Conservation (phyloP, 2,329 filamentous ascomycete species). For the Aspergillus chevalieri region DNA sequence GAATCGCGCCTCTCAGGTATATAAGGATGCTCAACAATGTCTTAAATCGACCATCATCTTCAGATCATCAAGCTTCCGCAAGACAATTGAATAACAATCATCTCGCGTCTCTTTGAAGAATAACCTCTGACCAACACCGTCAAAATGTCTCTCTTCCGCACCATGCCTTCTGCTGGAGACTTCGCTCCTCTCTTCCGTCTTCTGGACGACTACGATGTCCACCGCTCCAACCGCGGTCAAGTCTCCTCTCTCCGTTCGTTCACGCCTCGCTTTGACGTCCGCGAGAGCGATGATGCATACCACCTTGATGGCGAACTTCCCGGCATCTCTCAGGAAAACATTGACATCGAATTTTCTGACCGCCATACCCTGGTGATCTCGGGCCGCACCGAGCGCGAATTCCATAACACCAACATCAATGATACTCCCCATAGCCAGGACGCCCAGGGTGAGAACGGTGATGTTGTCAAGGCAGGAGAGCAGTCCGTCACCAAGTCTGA, state of each 20-base stretch:
- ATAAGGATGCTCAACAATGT: conserved; percentile 9
- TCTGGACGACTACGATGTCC: conserved; percentile 38
- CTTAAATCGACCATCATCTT: conserved; percentile 1
- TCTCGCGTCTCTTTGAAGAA: background rate
- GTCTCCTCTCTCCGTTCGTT: conserved; percentile 24
- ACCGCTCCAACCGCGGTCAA: conserved; percentile 21
- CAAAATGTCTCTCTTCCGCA: conserved; percentile 32
- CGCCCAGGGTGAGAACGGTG: conserved; percentile 20
- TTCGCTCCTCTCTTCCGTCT: conserved; percentile 42
- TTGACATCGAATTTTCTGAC: conserved; percentile 44
- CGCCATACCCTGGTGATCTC: conserved; percentile 42
- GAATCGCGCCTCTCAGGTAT: conserved; percentile 12
- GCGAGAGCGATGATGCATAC: conserved; percentile 39
- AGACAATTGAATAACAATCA: background rate
- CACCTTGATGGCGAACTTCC: conserved; percentile 45
- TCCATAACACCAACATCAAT: conserved; percentile 44
- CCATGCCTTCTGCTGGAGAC: conserved; percentile 27
- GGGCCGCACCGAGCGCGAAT: conserved; percentile 35
- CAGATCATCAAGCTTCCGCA: background rate
- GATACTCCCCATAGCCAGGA: conserved; percentile 6
- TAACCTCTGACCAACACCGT: conserved; percentile 1
- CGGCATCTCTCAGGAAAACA: conserved; percentile 41
- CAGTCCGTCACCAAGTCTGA: background rate
- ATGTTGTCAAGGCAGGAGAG: conserved; percentile 28
- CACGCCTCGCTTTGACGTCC: conserved; percentile 43